A percentile compares a stretch with the other conserved stretches of the same genome.
Evolutionary conservation across 306 rosid species (phyloP).

Genomic region (Lathyrus sativus): DNA sequence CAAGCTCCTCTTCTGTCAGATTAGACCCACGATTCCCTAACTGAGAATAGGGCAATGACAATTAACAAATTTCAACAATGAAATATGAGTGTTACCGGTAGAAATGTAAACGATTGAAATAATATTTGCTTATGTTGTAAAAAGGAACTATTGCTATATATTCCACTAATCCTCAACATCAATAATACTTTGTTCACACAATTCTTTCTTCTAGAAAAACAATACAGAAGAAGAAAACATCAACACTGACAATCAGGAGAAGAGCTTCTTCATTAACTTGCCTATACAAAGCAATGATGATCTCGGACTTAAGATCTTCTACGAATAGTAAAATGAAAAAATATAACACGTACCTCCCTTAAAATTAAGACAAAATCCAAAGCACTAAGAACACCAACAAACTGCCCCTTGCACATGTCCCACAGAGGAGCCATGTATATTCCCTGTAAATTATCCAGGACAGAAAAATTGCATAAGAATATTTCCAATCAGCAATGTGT

Average conservation of each 20-base stretch:
- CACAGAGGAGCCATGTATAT: constrained; percentile 89
- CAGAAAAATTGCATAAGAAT: constrained; percentile 37
- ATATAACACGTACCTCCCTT: constrained; percentile 71
- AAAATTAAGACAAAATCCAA: constrained; percentile 82
- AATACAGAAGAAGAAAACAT: background rate
- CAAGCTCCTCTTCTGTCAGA: constrained; percentile 96
- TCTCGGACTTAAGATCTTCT: constrained; percentile 44
- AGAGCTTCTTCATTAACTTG: constrained; percentile 28
- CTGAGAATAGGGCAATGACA: constrained; percentile 50
- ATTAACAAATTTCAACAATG: constrained; percentile 36
- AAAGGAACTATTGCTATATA: constrained; percentile 2
- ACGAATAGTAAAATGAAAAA: constrained; percentile 65
- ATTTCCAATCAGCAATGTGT: constrained; percentile 34
- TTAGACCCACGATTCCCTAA: constrained; percentile 93
- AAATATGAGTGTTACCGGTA: constrained; percentile 1
- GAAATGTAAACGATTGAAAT: constrained; percentile 5
- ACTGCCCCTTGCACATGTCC: constrained; percentile 75
- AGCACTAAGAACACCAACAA: constrained; percentile 91
- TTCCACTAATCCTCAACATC: constrained; percentile 5
- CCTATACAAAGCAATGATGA: constrained; percentile 30
- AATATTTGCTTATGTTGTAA: constrained; percentile 5
- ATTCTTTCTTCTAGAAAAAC: background rate
- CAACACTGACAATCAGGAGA: constrained; percentile 11
- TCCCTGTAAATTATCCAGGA: constrained; percentile 59
- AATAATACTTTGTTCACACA: constrained; percentile 2